phyloP scores from a whole-genome alignment of 2,329 filamentous ascomycete genomes.

The Ascochyta viciae-villosae region DNA sequence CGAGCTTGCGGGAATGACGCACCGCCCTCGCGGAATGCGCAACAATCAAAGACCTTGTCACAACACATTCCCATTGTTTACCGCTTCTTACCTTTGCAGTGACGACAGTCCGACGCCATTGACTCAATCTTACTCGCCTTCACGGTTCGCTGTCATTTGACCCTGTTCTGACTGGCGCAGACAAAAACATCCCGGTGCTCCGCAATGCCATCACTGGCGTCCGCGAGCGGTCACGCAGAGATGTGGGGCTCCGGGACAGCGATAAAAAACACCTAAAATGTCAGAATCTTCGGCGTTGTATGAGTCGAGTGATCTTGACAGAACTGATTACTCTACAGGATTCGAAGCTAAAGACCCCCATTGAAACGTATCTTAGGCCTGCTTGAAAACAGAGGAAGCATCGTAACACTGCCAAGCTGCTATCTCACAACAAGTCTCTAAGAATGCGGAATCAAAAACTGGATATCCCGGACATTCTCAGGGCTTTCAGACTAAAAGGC shows the following conservation, averaged over 20 bases:
- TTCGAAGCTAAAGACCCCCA: no score
- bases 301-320: no score
- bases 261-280: no score
- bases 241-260: no score
- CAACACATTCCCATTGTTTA: not conserved
- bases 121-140: not conserved
- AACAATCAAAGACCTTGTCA: conserved; percentile 24
- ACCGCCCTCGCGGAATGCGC: conserved; percentile 20
- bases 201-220: conserved; percentile 31
- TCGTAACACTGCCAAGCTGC: no score
- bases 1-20: conserved; percentile 34
- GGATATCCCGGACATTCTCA: no score
- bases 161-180: not conserved
- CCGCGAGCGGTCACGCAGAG: not conserved
- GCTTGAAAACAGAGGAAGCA: no score
- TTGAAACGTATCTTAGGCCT: no score
- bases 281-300: no score
- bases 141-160: conserved; percentile 1
- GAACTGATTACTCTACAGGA: no score
- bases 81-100: conserved; percentile 4
- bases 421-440: no score
- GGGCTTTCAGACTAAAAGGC: not conserved
- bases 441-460: no score
- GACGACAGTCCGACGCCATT: conserved; percentile 14
- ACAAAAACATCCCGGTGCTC: conserved; percentile 11